phyloP scores from a whole-genome alignment of 2,329 filamentous ascomycete genomes.

The Paracoccidioides lutzii region DNA sequence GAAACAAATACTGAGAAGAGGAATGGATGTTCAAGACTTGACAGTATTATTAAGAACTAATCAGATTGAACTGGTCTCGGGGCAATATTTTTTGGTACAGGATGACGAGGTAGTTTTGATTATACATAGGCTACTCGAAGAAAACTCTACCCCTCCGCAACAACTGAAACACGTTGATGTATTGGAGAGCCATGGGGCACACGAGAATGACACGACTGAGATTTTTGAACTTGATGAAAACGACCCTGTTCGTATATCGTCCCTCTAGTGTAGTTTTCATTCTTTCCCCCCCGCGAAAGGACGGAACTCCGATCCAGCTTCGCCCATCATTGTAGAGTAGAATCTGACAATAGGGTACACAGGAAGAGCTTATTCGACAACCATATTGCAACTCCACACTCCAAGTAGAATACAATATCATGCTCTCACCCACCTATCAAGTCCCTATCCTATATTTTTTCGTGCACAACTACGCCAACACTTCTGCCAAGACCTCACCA shows the following conservation, averaged over 20 bases:
- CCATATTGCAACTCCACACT: constrained; percentile 24
- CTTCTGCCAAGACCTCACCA: constrained; percentile 34
- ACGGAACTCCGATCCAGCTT: neutral
- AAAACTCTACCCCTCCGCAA: neutral
- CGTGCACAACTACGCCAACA: constrained; percentile 42
- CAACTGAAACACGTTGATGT: neutral
- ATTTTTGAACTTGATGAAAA: neutral
- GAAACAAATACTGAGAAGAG: neutral
- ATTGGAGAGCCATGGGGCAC: neutral
- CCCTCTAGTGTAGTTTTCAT: neutral
- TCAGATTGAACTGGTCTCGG: neutral
- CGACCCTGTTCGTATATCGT: constrained; percentile 5
- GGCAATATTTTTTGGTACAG: neutral
- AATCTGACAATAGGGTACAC: constrained; percentile 20
- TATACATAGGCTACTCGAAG: neutral
- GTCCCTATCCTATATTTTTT: constrained; percentile 67
- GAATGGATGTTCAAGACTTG: neutral
- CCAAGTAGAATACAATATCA: constrained; percentile 57
- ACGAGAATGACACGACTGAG: neutral
- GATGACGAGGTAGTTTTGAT: constrained; percentile 1
- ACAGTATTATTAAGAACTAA: neutral
- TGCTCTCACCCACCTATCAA: constrained; percentile 61
- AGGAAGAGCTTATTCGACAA: constrained; percentile 32
- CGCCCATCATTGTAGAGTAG: constrained; percentile 8
- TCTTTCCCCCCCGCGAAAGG: neutral